Conservation (phyloP, 2,329 filamentous ascomycete species). For the Exutisphaerella laricina region DNA sequence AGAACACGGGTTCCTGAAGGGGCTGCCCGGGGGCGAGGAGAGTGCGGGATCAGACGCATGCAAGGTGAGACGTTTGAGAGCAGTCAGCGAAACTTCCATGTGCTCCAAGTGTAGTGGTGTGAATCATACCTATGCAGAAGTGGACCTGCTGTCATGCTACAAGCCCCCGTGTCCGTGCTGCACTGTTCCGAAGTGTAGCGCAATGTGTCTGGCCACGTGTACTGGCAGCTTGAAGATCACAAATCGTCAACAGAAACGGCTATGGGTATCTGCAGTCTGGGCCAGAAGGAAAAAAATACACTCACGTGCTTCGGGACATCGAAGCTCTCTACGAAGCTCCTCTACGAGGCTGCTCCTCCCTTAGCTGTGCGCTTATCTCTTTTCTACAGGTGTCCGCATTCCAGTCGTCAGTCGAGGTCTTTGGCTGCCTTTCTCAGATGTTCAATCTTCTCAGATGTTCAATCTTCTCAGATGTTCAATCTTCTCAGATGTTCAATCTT, state of each 20-base stretch:
- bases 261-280: conserved; percentile 1
- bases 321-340: neutral
- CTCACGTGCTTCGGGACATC: too few species aligned
- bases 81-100: neutral
- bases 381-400: neutral
- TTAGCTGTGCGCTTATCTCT: neutral
- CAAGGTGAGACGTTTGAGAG: too few species aligned
- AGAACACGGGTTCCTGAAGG: neutral
- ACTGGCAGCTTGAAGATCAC: neutral
- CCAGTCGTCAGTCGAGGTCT: neutral
- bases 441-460: too few species aligned
- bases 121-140: neutral
- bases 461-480: too few species aligned
- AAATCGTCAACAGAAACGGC: neutral
- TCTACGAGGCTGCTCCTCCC: neutral
- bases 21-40: too few species aligned
- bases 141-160: neutral
- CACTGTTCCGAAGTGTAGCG: neutral
- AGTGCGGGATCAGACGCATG: too few species aligned
- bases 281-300: neutral
- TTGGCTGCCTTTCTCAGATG: too few species aligned
- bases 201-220: neutral
- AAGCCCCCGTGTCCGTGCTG: neutral
- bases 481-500: too few species aligned
- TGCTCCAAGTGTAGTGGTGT: neutral